phyloP scores from a whole-genome alignment of 2,329 filamentous ascomycete species.

The Penicillium digitatum region DNA sequence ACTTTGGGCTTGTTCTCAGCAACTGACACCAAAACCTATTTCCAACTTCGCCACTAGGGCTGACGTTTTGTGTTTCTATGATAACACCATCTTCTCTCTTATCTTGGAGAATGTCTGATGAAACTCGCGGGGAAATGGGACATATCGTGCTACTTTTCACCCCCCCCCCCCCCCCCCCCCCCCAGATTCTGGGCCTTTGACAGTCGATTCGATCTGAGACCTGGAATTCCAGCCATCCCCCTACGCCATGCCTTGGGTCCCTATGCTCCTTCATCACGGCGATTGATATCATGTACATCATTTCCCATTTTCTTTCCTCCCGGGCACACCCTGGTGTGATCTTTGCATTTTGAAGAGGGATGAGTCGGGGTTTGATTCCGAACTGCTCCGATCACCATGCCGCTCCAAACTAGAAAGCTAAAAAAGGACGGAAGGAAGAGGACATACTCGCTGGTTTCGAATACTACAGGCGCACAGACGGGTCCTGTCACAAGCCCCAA shows the following conservation, averaged over 20 bases:
- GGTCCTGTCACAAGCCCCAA: slow-evolving; percentile 21
- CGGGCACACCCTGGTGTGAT: slow-evolving; percentile 5
- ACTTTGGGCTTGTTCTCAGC: slow-evolving; percentile 9
- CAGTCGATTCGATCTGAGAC: slow-evolving; percentile 12
- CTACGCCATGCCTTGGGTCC: slow-evolving; percentile 20
- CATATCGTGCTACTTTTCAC: slow-evolving; percentile 17
- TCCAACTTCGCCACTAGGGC: slow-evolving; percentile 2
- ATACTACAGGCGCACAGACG: slow-evolving; percentile 19
- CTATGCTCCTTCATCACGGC: slow-evolving; percentile 7
- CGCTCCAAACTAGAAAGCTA: slow-evolving; percentile 28
- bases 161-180: slow-evolving; percentile 20
- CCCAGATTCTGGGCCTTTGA: slow-evolving; percentile 22
- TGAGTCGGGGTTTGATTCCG: slow-evolving; percentile 13
- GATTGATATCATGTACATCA: slow-evolving; percentile 8
- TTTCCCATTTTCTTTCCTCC: background rate
- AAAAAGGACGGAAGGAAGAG: slow-evolving; percentile 29
- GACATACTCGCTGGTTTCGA: slow-evolving; percentile 26
- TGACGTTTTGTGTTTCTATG: slow-evolving; percentile 11
- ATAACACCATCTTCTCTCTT: slow-evolving; percentile 8
- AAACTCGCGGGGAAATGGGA: slow-evolving; percentile 20
- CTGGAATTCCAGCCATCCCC: slow-evolving; percentile 18
- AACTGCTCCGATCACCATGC: slow-evolving; percentile 27
- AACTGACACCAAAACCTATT: slow-evolving; percentile 12
- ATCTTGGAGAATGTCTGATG: slow-evolving; percentile 11
- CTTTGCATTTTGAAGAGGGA: slow-evolving; percentile 10